phyloP scores from a whole-genome alignment of 768 basidiomycete genomes.

The Leccinum disarticulatum region DNA sequence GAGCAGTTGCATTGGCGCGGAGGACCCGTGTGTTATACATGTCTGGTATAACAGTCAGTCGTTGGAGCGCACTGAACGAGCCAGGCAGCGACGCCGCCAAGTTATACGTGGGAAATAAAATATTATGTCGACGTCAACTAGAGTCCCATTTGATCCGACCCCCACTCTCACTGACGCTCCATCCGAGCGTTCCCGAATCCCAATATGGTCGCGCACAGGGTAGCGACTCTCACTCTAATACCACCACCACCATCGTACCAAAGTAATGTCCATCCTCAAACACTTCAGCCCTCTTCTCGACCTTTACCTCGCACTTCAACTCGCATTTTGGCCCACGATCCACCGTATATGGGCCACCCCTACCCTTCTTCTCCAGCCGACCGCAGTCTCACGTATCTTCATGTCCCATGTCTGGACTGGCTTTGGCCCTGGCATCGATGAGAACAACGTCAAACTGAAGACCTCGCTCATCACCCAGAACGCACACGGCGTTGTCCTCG shows the following conservation, averaged over 20 bases:
- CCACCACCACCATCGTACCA: slow-evolving; percentile 4
- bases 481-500: slow-evolving; percentile 62
- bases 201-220: background rate
- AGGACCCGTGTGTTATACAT: slow-evolving; percentile 7
- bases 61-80: too few species aligned
- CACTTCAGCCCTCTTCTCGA: slow-evolving; percentile 43
- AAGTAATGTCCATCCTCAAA: slow-evolving; percentile 17
- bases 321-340: slow-evolving; percentile 48
- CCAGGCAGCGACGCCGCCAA: background rate
- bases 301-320: slow-evolving; percentile 38
- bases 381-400: slow-evolving; percentile 49
- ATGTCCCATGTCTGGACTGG: slow-evolving; percentile 57
- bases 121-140: too few species aligned
- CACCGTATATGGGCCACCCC: slow-evolving; percentile 41
- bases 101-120: too few species aligned
- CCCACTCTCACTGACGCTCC: too few species aligned
- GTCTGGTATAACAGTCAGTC: too few species aligned
- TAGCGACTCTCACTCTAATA: background rate
- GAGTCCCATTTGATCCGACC: background rate
- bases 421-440: slow-evolving; percentile 51
- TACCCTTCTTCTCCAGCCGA: slow-evolving; percentile 44
- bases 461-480: slow-evolving; percentile 48
- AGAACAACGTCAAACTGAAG: slow-evolving; percentile 42
- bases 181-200: too few species aligned
- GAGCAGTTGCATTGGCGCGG: slow-evolving; percentile 2